A percentile compares a stretch with the other conserved stretches of the same genome.
Conservation (phyloP, 345 rosid genomes). For the thale cress (Arabidopsis thaliana) region DNA sequence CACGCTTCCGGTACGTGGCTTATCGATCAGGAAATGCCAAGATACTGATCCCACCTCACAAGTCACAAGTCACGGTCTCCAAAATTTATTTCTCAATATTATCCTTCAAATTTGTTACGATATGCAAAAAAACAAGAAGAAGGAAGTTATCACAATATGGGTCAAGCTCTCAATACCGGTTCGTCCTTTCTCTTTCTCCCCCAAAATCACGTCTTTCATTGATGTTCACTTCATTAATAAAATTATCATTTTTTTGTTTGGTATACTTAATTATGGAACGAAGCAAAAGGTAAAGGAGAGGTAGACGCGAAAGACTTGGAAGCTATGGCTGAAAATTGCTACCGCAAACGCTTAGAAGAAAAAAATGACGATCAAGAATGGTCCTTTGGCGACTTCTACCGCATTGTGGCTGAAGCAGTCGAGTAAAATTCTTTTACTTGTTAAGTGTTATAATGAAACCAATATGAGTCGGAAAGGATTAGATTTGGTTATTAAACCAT, state of each 20-base stretch:
- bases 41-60: conserved; percentile 41
- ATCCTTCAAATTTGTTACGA: conserved; percentile 28
- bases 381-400: conserved; percentile 51
- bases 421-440: conserved; percentile 52
- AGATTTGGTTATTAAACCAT: neutral
- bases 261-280: conserved; percentile 15
- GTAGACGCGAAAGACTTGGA: conserved; percentile 54
- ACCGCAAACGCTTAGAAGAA: conserved; percentile 44
- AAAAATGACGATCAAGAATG: conserved; percentile 13
- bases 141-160: conserved; percentile 34
- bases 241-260: neutral
- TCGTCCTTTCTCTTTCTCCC: conserved; percentile 25
- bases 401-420: conserved; percentile 59
- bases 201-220: neutral
- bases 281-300: conserved; percentile 52
- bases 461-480: neutral
- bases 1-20: conserved; percentile 42
- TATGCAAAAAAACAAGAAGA: neutral
- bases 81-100: conserved; percentile 13
- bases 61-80: conserved; percentile 38
- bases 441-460: too few relatives aligned
- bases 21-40: conserved; percentile 35
- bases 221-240: neutral
- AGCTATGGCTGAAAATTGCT: conserved; percentile 47
- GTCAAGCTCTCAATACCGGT: conserved; percentile 47